Conservation (phyloP, 192 early-diverging fungal genomes). For the Coemansia reversa region DNA sequence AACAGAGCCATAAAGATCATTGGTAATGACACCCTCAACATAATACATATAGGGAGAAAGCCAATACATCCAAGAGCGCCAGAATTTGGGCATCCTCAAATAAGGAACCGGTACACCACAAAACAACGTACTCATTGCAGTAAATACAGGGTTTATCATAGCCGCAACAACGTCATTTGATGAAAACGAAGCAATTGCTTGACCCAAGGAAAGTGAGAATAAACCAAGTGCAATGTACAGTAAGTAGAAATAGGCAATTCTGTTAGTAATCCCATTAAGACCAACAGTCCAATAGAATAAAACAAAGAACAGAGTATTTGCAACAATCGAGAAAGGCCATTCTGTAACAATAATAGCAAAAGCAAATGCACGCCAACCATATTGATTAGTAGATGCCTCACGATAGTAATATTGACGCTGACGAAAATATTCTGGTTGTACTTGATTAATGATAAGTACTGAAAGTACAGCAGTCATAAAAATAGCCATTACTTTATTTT, state of each 20-base stretch:
- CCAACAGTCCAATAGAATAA: slow-evolving; percentile 78
- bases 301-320: slow-evolving; percentile 66
- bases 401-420: slow-evolving; percentile 69
- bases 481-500: slow-evolving; percentile 70
- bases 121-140: slow-evolving; percentile 68
- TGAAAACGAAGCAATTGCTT: slow-evolving; percentile 66
- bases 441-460: slow-evolving; percentile 67
- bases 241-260: slow-evolving; percentile 66
- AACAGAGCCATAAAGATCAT: slow-evolving; percentile 56
- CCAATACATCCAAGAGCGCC: slow-evolving; percentile 71
- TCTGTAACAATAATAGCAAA: slow-evolving; percentile 65
- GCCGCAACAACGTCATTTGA: slow-evolving; percentile 60
- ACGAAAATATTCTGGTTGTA: slow-evolving; percentile 64
- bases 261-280: slow-evolving; percentile 49
- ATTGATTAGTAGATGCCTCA: slow-evolving; percentile 67
- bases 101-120: slow-evolving; percentile 68
- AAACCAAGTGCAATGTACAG: slow-evolving; percentile 59
- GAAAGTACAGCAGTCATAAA: slow-evolving; percentile 69
- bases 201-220: slow-evolving; percentile 70
- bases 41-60: slow-evolving; percentile 67
- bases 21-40: slow-evolving; percentile 62
- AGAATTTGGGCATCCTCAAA: slow-evolving; percentile 63
- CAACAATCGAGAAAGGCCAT: slow-evolving; percentile 65
- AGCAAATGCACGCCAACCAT: slow-evolving; percentile 67
- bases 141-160: slow-evolving; percentile 67